These are phyloP conservation scores for Alternaria longipes DNA, from an alignment of 2,329 filamentous ascomycete species.

Conservation along the genomic window DNA sequence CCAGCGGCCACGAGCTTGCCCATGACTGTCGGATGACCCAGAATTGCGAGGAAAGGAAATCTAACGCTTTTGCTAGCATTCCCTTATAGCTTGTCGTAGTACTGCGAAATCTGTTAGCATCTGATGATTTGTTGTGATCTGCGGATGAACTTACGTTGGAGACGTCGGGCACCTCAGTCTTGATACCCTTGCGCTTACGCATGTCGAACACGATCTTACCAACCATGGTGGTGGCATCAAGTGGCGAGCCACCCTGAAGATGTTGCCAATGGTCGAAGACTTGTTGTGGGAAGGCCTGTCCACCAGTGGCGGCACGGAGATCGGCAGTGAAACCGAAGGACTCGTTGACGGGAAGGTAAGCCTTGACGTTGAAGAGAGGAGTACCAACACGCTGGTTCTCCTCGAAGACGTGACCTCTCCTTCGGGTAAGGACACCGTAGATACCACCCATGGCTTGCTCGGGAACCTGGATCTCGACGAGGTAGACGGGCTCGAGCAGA, in stretches of 20 bases:
- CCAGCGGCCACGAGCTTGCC: conserved; percentile 48
- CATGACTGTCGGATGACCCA: conserved; percentile 46
- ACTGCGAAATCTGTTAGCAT: conserved; percentile 67
- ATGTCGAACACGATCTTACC: conserved; percentile 85
- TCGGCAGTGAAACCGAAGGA: conserved; percentile 99
- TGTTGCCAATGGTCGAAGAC: conserved; percentile 99
- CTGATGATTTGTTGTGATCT: background rate
- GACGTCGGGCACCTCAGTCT: conserved; percentile 90
- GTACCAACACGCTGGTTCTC: conserved; percentile 99
- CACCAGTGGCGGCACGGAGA: conserved; percentile 90
- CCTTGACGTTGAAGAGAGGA: conserved; percentile 99
- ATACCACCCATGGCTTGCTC: conserved; percentile 99
- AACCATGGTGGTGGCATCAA: conserved; percentile 83
- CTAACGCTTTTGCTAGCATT: conserved; percentile 56
- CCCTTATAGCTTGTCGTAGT: conserved; percentile 98
- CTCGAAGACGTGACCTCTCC: conserved; percentile 98
- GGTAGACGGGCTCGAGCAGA: conserved; percentile 96
- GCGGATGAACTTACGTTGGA: conserved; percentile 80
- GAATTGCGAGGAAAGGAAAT: conserved; percentile 52
- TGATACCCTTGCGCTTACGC: conserved; percentile 99
- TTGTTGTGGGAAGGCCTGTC: conserved; percentile 98
- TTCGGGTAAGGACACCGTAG: conserved; percentile 97
- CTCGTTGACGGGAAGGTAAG: conserved; percentile 95
- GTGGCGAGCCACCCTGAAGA: conserved; percentile 89
- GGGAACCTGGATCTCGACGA: conserved; percentile 99